Percentiles rank a stretch among this genome's conserved stretches.
These are phyloP conservation scores for Berberis thunbergii DNA, from an alignment of 164 flowering plant species.

Conservation along the genomic window DNA sequence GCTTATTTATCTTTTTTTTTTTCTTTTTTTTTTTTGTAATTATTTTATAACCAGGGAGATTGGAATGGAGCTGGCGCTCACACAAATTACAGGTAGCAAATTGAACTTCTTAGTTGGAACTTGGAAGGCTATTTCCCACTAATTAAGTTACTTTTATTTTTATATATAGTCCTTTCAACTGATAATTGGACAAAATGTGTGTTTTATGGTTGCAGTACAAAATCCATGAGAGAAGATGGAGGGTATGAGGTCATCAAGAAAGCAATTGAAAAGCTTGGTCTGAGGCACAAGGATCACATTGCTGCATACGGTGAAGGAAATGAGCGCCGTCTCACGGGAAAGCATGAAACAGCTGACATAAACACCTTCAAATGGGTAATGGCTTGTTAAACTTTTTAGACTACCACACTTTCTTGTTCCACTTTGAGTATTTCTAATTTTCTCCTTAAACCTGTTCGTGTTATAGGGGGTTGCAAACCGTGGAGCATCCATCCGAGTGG, in stretches of 20 bases:
- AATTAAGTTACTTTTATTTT: not conserved
- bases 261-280: not conserved
- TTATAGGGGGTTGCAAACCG: slow-evolving; percentile 35
- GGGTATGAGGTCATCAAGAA: not conserved
- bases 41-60: slow-evolving; percentile 46
- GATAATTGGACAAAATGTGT: not conserved
- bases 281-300: not conserved
- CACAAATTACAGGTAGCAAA: slow-evolving; percentile 70
- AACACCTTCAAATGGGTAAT: not conserved
- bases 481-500: slow-evolving; percentile 32
- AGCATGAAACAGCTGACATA: not conserved
- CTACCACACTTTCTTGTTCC: no score
- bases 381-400: not conserved
- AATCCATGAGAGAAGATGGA: not conserved
- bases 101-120: not conserved
- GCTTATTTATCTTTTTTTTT: not conserved
- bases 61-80: slow-evolving; percentile 99
- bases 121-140: not conserved
- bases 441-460: not conserved
- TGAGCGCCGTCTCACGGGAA: not conserved
- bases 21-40: not conserved
- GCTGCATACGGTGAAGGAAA: not conserved
- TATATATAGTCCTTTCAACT: no score
- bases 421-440: not conserved
- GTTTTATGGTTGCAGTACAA: not conserved